These are phyloP conservation scores for Syzygium grande DNA, from an alignment of 345 rosid species.

Conservation along the genomic window DNA sequence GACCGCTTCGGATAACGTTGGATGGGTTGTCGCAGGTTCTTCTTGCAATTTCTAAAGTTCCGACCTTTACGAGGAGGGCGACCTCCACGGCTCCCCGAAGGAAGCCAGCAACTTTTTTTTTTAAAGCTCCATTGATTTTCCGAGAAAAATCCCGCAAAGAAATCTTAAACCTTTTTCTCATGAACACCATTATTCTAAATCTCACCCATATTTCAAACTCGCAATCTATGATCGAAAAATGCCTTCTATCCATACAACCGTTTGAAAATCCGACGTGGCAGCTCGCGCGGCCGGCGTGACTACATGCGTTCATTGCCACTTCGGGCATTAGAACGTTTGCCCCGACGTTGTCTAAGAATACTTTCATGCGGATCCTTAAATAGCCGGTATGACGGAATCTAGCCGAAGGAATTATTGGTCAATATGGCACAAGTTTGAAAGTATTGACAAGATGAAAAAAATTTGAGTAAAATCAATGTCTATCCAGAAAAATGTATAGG, in stretches of 20 bases:
- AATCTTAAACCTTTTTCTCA: not conserved
- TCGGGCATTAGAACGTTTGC: too few species aligned
- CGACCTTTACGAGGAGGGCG: not conserved
- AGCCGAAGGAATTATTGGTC: not conserved
- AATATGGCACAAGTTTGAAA: not conserved
- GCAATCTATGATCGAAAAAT: not conserved
- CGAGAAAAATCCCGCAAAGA: not conserved
- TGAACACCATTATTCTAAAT: not conserved
- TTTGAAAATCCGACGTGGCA: not conserved
- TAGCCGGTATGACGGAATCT: rapidly evolving
- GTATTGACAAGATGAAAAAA: not conserved
- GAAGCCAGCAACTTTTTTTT: not conserved
- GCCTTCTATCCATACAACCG: not conserved
- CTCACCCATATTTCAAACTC: not conserved
- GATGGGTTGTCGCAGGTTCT: not conserved
- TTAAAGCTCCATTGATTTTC: not conserved
- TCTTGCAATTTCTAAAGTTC: not conserved
- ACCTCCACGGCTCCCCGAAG: not conserved
- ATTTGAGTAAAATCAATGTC: not conserved
- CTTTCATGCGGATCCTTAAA: not conserved
- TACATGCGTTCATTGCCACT: not conserved
- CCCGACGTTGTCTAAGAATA: rapidly evolving
- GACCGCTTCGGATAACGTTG: not conserved
- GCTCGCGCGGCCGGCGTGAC: rapidly evolving
- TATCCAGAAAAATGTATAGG: not conserved